phyloP scores from a whole-genome alignment of 768 basidiomycete genomes.

The Amyloporia xantha region DNA sequence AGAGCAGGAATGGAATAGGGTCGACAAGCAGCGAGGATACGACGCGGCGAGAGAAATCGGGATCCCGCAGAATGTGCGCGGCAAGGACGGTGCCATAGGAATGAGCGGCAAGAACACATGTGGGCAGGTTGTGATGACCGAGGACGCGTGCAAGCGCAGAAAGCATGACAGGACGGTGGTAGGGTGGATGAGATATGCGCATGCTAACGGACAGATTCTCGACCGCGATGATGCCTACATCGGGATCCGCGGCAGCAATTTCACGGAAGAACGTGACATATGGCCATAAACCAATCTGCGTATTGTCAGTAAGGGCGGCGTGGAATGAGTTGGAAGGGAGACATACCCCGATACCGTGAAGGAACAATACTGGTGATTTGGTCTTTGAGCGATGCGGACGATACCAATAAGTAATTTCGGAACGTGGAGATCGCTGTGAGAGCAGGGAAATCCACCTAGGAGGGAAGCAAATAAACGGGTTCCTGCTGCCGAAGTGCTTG shows the following conservation, averaged over 20 bases:
- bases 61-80: slow-evolving; percentile 44
- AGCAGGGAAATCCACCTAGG: slow-evolving; percentile 41
- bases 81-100: slow-evolving; percentile 58
- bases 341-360: slow-evolving; percentile 64
- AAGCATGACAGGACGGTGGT: slow-evolving; percentile 34
- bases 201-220: slow-evolving; percentile 57
- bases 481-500: slow-evolving; percentile 39
- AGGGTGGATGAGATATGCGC: slow-evolving; percentile 50
- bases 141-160: slow-evolving; percentile 39
- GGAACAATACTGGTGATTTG: slow-evolving; percentile 51
- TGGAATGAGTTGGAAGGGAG: slow-evolving; percentile 3
- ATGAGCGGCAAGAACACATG: slow-evolving; percentile 45
- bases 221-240: slow-evolving; percentile 51
- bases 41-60: slow-evolving; percentile 27
- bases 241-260: slow-evolving; percentile 35
- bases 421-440: slow-evolving; percentile 32
- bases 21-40: slow-evolving; percentile 47
- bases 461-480: slow-evolving; percentile 42
- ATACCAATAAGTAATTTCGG: slow-evolving; percentile 40
- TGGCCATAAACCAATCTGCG: slow-evolving; percentile 55
- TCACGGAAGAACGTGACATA: slow-evolving; percentile 48
- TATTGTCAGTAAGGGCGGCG: slow-evolving; percentile 1
- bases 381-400: slow-evolving; percentile 40
- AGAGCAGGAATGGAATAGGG: slow-evolving; percentile 59
- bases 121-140: slow-evolving; percentile 30